A percentile compares a stretch with the other conserved stretches of the same genome.
phyloP scores from a whole-genome alignment of 2,329 filamentous ascomycete genomes.

The Didymella arachidicola region DNA sequence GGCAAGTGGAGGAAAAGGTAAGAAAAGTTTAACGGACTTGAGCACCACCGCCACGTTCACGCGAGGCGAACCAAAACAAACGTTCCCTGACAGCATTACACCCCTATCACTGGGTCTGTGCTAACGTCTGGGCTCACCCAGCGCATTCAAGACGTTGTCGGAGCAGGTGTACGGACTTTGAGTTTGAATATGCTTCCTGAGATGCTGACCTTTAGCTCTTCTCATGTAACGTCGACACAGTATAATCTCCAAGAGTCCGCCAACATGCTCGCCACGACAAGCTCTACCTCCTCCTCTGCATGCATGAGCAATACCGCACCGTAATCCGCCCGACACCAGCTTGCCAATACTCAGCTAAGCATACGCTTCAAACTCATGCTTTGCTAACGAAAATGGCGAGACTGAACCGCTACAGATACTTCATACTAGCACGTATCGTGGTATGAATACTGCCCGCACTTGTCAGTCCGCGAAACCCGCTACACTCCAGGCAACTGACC shows the following conservation, averaged over 20 bases:
- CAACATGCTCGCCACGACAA: too few relatives aligned
- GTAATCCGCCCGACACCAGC: background rate
- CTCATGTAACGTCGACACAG: background rate
- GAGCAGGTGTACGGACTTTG: background rate
- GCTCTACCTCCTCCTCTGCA: too few relatives aligned
- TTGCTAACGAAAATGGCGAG: background rate
- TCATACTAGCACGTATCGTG: background rate
- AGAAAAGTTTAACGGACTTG: background rate
- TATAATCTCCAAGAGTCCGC: too few relatives aligned
- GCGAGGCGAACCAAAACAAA: constrained; percentile 3
- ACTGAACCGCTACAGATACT: background rate
- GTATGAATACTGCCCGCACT: background rate
- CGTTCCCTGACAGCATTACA: background rate
- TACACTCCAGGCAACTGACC: background rate
- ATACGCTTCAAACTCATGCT: too few relatives aligned
- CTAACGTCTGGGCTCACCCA: background rate
- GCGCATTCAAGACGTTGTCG: too few relatives aligned
- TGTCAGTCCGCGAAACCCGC: background rate
- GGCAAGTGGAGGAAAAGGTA: background rate
- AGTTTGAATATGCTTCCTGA: background rate
- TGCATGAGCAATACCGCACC: background rate
- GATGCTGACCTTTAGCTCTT: background rate
- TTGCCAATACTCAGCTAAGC: background rate
- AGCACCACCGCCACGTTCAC: constrained; percentile 1
- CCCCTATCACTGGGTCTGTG: too few relatives aligned